Base-by-base conservation (phyloP, 345 rosid species). In the Aegle marmelos region DNA sequence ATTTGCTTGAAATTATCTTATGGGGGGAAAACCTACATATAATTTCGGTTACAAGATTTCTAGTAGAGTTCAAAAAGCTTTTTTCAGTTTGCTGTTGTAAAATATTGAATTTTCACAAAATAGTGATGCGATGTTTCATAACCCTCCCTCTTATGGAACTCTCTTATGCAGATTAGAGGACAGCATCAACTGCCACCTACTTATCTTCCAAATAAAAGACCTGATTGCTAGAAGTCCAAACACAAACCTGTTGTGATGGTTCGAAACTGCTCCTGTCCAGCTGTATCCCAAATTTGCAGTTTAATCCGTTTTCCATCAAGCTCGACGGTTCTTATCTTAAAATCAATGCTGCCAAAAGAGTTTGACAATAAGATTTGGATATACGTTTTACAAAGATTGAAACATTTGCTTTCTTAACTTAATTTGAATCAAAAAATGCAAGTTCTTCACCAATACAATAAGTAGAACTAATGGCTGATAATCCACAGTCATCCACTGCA, bases 251-350 rank as follows among this genome's bases (percentile, higher is more conserved):
- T 94, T 60, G 97, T 94, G 82, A 94, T 94, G 21, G 97, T 94
- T 76, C 98, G 87, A 69, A 94, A 94, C 30, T 95, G 93, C 78
- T 94, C 98, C 81, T 94, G 98, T 79, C 98, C 98, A 79, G 98
- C 98, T 0, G 98, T 94, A 79, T 94, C 98, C 98, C 98, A 94
- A 73, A 94, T 94, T 86, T 93, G 98, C 66, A 93, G 85, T 87
- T 94, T 94, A 79, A 94, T 91, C 73, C 97, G 86, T 79, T 94
- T 94, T 2, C 95, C 95, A 89, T 94, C 98, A 77, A 94, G 95
- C 88, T 94, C 98, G 63, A 94, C 89, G 63, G 98, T 94, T 82
- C 98, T 87, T 82, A 93, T 94, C 92, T 93, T 94, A 82, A 93
- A 94, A 85, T 94, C 98, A 88, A 94, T 93, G 25, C 98, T 93